These are phyloP conservation scores for Pinus albicaulis DNA, from an alignment of 75 land plant genomes.

Conservation along the genomic window DNA sequence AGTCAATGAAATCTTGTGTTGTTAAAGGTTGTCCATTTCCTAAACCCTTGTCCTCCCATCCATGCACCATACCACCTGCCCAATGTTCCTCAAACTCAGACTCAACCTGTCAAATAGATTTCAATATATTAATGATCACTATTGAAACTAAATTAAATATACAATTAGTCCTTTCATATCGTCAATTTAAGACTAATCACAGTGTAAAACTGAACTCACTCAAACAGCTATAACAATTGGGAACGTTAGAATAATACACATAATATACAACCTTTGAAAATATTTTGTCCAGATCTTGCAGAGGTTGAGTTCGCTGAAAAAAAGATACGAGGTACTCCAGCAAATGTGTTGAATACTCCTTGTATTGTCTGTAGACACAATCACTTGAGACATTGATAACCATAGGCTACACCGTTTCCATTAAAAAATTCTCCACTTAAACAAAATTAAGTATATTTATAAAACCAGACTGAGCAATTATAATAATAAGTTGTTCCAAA, in stretches of 20 bases:
- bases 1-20: conserved; percentile 50
- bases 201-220: not conserved
- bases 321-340: conserved; percentile 78
- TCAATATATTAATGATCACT: not conserved
- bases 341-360: conserved; percentile 64
- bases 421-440: not conserved
- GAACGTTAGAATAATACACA: not conserved
- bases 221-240: not conserved
- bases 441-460: not conserved
- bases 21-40: conserved; percentile 51
- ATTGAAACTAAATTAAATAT: not conserved
- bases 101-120: conserved; percentile 48
- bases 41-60: conserved; percentile 79
- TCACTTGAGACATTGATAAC: not conserved
- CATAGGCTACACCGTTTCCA: not conserved
- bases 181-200: not conserved
- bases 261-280: conserved; percentile 68
- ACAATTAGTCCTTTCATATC: too few species aligned
- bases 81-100: conserved; percentile 93
- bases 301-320: conserved; percentile 86
- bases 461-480: not conserved
- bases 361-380: conserved; percentile 68
- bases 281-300: conserved; percentile 86
- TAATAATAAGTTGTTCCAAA: not conserved
- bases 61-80: conserved; percentile 59